These are phyloP conservation scores for Paecilomyces dactylethromorphus DNA, from an alignment of 2,329 filamentous ascomycete genomes.

Conservation along the genomic window DNA sequence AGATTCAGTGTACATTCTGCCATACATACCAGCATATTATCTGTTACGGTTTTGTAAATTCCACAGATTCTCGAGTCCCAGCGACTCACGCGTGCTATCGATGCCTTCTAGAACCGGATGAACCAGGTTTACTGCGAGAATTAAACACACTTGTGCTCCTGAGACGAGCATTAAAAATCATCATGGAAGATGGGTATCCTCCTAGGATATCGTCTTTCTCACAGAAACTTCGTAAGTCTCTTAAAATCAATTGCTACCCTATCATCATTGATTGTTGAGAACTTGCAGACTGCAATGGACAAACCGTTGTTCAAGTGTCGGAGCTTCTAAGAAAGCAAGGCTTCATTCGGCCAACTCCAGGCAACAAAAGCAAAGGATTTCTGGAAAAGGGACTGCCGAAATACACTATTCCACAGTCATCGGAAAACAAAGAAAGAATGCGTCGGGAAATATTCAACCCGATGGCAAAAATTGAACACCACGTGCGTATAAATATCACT, in stretches of 20 bases:
- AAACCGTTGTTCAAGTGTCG: slow-evolving; percentile 21
- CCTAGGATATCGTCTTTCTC: slow-evolving; percentile 16
- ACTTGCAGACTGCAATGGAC: slow-evolving; percentile 22
- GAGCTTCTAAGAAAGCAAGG: slow-evolving; percentile 20
- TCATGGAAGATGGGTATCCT: slow-evolving; percentile 23
- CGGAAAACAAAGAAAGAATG: slow-evolving; percentile 14
- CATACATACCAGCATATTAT: slow-evolving; percentile 39
- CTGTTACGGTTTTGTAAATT: slow-evolving; percentile 39
- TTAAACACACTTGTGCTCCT: slow-evolving; percentile 21
- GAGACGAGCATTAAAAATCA: slow-evolving; percentile 20
- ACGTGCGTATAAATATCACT: slow-evolving; percentile 14
- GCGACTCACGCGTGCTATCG: slow-evolving; percentile 41
- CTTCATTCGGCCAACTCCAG: slow-evolving; percentile 20
- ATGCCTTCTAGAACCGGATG: slow-evolving; percentile 33
- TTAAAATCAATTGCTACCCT: background rate
- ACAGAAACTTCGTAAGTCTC: slow-evolving; percentile 24
- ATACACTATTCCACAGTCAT: slow-evolving; percentile 15
- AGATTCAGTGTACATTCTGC: slow-evolving; percentile 42
- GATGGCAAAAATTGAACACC: slow-evolving; percentile 24
- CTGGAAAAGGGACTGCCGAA: slow-evolving; percentile 20
- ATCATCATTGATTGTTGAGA: slow-evolving; percentile 7
- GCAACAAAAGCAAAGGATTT: slow-evolving; percentile 24
- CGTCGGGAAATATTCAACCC: slow-evolving; percentile 23
- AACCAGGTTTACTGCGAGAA: slow-evolving; percentile 17
- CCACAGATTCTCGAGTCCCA: slow-evolving; percentile 33